Percentiles rank a stretch among this genome's conserved stretches.
phyloP scores from a whole-genome alignment of 2,329 filamentous ascomycete genomes.

The Albophoma yamanashiensis region DNA sequence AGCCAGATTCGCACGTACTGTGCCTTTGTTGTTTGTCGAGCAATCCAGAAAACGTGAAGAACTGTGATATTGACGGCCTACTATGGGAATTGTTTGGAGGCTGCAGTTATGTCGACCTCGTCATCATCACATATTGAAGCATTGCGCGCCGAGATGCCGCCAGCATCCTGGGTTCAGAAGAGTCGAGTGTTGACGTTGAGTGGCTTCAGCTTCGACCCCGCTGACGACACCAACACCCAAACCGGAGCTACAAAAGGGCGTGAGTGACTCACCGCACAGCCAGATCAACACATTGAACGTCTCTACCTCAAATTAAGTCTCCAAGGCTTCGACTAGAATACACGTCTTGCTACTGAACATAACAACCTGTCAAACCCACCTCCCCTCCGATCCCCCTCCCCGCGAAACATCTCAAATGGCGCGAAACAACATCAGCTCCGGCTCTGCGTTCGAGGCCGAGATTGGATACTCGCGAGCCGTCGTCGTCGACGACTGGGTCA shows the following conservation, averaged over 20 bases:
- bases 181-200: background rate
- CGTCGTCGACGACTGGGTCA: conserved; percentile 36
- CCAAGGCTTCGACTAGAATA: background rate
- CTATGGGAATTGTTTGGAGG: background rate
- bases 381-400: background rate
- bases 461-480: conserved; percentile 47
- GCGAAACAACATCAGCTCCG: conserved; percentile 33
- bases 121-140: background rate
- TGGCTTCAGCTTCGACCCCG: background rate
- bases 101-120: background rate
- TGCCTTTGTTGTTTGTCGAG: background rate
- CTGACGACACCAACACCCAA: background rate
- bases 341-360: background rate
- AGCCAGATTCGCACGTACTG: background rate
- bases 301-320: background rate
- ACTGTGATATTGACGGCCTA: background rate
- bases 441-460: conserved; percentile 38
- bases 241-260: background rate
- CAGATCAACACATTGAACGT: too few relatives aligned
- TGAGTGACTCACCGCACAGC: background rate
- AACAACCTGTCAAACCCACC: background rate
- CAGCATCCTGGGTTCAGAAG: background rate
- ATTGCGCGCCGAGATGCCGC: background rate
- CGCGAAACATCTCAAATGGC: conserved; percentile 12
- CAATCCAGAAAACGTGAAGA: background rate